Percentiles rank a stretch among this genome's conserved stretches.
phyloP scores from a whole-genome alignment of 768 basidiomycete genomes.

The Pleurotus djamor region DNA sequence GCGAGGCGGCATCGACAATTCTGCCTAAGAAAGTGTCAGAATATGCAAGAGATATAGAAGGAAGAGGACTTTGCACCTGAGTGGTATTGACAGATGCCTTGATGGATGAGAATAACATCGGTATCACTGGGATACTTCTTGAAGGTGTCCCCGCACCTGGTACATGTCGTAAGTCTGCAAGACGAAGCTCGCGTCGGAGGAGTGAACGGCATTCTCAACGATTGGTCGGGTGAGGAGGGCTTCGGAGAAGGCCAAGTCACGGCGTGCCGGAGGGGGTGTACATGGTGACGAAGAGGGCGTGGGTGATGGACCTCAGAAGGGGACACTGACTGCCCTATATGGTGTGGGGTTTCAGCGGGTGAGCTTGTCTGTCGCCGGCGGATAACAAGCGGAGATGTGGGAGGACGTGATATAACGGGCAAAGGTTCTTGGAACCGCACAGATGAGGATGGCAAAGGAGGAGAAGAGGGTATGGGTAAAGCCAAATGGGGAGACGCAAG shows the following conservation, averaged over 20 bases:
- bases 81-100: neutral
- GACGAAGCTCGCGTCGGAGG: neutral
- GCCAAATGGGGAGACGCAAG: neutral
- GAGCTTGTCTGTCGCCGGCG: neutral
- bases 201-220: neutral
- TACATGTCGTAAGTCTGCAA: neutral
- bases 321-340: too few relatives aligned
- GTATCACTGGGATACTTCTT: constrained; percentile 3
- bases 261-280: constrained; percentile 1
- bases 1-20: neutral
- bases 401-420: too few relatives aligned
- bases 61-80: neutral
- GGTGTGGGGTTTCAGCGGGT: neutral
- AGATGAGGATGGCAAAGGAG: neutral
- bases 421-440: neutral
- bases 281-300: neutral
- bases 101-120: constrained; percentile 3
- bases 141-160: constrained; percentile 1
- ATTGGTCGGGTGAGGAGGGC: neutral
- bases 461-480: neutral
- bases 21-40: neutral
- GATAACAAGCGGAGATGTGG: neutral
- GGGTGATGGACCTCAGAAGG: neutral
- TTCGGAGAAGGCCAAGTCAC: constrained; percentile 1
- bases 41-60: neutral